Evolutionary conservation across 2,329 filamentous ascomycete genomes (phyloP).

Genomic region (Alternaria longipes): DNA sequence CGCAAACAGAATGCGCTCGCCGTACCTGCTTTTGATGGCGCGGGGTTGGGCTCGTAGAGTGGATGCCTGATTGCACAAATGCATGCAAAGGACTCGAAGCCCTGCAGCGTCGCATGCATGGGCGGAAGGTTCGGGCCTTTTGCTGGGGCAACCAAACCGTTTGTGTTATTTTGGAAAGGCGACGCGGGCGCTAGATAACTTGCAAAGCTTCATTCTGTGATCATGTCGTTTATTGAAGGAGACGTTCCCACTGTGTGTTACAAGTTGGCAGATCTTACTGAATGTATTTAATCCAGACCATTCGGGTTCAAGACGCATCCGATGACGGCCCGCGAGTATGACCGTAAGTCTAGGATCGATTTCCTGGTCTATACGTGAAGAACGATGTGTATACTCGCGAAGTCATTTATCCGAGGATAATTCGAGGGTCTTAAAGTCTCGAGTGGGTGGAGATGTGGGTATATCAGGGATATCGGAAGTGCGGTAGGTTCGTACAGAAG

Average conservation of each 20-base stretch:
- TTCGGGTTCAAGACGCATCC: background rate
- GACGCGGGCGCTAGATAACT: background rate
- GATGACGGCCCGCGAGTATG: background rate
- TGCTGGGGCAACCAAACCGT: background rate
- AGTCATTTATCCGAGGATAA: background rate
- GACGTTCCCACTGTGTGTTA: background rate
- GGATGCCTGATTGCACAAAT: background rate
- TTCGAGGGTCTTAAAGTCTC: background rate
- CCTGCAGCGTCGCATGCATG: background rate
- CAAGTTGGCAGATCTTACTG: background rate
- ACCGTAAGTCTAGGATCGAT: background rate
- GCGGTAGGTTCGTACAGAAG: background rate
- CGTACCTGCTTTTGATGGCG: background rate
- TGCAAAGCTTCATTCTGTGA: background rate
- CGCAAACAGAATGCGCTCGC: background rate
- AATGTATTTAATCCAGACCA: background rate
- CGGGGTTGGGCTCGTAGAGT: background rate
- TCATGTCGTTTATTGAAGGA: background rate
- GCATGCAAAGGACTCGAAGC: background rate
- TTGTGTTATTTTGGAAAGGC: background rate
- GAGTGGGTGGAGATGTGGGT: background rate
- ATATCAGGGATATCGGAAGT: background rate
- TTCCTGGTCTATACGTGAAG: background rate
- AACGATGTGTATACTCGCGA: background rate
- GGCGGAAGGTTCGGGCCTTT: background rate